phyloP scores from a whole-genome alignment of 169 alveolate genomes.

The Plasmodium inui region DNA sequence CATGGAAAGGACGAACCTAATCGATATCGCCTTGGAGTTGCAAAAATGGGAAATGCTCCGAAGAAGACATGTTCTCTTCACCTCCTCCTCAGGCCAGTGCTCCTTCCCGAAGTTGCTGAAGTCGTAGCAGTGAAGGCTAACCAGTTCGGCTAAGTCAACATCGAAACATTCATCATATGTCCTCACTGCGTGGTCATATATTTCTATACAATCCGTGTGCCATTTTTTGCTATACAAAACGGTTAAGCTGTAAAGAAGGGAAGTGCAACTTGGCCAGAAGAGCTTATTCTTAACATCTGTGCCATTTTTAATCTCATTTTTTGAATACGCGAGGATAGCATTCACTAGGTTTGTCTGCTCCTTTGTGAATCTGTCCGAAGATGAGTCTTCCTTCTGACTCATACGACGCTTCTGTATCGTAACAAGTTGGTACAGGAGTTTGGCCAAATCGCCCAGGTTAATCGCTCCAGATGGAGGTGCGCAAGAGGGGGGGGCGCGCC shows the following conservation, averaged over 20 bases:
- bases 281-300: background rate
- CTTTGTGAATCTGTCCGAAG: background rate
- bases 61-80: background rate
- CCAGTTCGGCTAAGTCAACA: background rate
- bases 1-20: background rate
- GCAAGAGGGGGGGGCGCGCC: no score
- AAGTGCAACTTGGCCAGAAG: background rate
- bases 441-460: background rate
- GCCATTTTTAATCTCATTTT: background rate
- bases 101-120: background rate
- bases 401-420: background rate
- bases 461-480: background rate
- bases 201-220: background rate
- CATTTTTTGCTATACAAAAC: background rate
- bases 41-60: background rate
- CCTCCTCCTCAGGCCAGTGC: background rate
- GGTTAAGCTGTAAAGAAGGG: constrained; percentile 46
- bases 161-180: background rate
- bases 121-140: background rate
- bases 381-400: background rate
- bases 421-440: constrained; percentile 12
- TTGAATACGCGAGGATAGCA: constrained; percentile 8
- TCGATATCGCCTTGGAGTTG: background rate
- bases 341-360: background rate
- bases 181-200: constrained; percentile 5